Base-by-base conservation (phyloP, 1,284 basidiomycete species). In the Golubevia pallescens region DNA sequence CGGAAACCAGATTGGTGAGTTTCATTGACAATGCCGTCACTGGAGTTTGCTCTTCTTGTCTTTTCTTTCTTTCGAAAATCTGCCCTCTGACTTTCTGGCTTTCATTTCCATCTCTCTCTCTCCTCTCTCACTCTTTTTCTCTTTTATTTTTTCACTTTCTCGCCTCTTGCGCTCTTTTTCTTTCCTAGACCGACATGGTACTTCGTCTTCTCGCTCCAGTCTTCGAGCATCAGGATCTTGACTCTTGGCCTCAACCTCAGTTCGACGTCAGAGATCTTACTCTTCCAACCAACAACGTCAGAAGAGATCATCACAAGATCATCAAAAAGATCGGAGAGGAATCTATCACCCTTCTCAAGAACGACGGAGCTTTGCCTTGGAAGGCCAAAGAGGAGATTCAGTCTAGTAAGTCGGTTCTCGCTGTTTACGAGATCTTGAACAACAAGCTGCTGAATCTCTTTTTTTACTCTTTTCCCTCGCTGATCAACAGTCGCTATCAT, bases 171-270 rank as follows among this genome's bases (percentile, higher is more conserved):
- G 6, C 28, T 28, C 28, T 52, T 52, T 54, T 34, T 34, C 13
- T 16, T n/a, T n/a, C n/a, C 19, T 13, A 23, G 32, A 19, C n/a
- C 2, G 42, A 24, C 67, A 80, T 80, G 78, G 78, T 73, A 8
- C 73, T 71, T 4, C 77, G 81, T 28, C 68, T 84, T 24, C 63
- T 84, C 8, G 73, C 78, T 10, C 71, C 64, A n/a, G 73, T 65
- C 63, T 81, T 70, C 48, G 77, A 78, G 65, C 70, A 78, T 63
- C 62, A 77, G 52, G 62, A 73, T 42, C 42, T 68, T 58, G 70
- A 73, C 4, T 42, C 32, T 0, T 75, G 73, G 38, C 70, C 73
- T 0, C 24, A 68, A 57, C 63, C 71, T 57, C 80, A 75, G 66
- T 84, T 81, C 24, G 69, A 83, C 10, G 34, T 38, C 34, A 38